Percentiles rank a stretch among this genome's conserved stretches.
Conservation (phyloP, 1,139 yeast genomes). For the Blastobotrys elegans region DNA sequence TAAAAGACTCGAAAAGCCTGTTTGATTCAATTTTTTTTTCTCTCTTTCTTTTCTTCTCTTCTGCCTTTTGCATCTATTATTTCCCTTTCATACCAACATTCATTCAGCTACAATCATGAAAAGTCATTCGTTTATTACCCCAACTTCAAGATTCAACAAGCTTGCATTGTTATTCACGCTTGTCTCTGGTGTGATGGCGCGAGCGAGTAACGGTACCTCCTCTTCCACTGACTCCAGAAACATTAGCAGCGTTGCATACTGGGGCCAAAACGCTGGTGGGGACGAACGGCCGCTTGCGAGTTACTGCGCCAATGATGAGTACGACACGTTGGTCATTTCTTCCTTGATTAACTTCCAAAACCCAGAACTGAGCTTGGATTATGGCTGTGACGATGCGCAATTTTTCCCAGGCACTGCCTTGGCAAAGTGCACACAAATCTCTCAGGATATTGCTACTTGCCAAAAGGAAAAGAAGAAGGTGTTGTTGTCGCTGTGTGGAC, state of each 20-base stretch:
- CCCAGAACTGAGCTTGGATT: conserved; percentile 35
- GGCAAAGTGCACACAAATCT: conserved; percentile 35
- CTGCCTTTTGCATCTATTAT: too few species aligned
- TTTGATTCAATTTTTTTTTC: too few species aligned
- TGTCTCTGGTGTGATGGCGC: background rate
- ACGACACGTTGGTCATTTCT: conserved; percentile 51
- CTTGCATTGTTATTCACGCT: background rate
- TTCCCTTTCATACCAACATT: too few species aligned
- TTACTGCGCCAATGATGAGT: conserved; percentile 49
- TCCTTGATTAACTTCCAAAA: conserved; percentile 44
- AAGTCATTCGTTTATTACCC: background rate
- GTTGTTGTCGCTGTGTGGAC: conserved; percentile 50
- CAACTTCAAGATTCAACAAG: too few species aligned
- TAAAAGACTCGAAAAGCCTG: too few species aligned
- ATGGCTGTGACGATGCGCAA: conserved; percentile 39
- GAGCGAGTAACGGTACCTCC: conserved; percentile 16
- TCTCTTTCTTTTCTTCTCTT: too few species aligned
- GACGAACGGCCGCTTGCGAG: conserved; percentile 44
- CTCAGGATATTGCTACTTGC: conserved; percentile 75
- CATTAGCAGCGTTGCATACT: conserved; percentile 66
- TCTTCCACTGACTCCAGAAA: conserved; percentile 22
- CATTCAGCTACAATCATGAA: too few species aligned
- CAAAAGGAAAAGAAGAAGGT: conserved; percentile 68
- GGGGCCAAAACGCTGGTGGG: conserved; percentile 85
- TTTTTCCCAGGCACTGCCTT: conserved; percentile 29